Evolutionary conservation across 2,329 filamentous ascomycete species (phyloP), one percentile per base, ranked within the genome.

Genomic region (Salinomyces thailandicus): DNA sequence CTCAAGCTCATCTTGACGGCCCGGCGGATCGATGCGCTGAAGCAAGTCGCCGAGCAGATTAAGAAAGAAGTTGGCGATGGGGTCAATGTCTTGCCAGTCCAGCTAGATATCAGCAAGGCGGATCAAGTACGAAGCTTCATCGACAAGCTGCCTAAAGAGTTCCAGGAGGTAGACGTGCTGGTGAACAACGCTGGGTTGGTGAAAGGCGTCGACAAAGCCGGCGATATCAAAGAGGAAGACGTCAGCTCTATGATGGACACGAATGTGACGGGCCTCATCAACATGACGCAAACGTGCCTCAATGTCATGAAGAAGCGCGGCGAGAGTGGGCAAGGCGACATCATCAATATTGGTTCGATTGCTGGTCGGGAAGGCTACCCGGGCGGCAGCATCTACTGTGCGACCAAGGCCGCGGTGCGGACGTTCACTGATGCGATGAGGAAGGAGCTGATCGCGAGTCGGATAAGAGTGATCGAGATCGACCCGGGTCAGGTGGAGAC

Each of bases 151-250:
- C 87, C 89, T 0, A 75, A 77, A 43, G 87, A 86, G 56, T 96
- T 85, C 66, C 77, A 73, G 59, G 77, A 85, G 17, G 81, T 96
- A 46, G 76, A 96, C 59, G 73, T 96, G 2, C 65, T 98, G 41
- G 85, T 98, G 17, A 98, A 98, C 66, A 96, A 96, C 69, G 89
- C 89, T 14, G 89, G 89, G 28, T 73, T 95, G 14, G 89, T 94
- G 43, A 89, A 83, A 62, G 87, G 86, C 46, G 75, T 94, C 9
- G 89, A 84, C 33, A 77, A 81, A 57, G 85, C 86, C 1, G 87
- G 87, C 13, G 74, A 84, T 27, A 95, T 98, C 57, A 72, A 70
- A 12, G 72, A 83, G 52, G 78, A 79, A 40, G 89, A 98, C 63
- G 81, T 95, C 51, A 71, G 81, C 51, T 55, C 79, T 59, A 95